A percentile compares a stretch with the other conserved stretches of the same genome.
phyloP scores from a whole-genome alignment of 345 rosid species.

The Theobroma cacao region DNA sequence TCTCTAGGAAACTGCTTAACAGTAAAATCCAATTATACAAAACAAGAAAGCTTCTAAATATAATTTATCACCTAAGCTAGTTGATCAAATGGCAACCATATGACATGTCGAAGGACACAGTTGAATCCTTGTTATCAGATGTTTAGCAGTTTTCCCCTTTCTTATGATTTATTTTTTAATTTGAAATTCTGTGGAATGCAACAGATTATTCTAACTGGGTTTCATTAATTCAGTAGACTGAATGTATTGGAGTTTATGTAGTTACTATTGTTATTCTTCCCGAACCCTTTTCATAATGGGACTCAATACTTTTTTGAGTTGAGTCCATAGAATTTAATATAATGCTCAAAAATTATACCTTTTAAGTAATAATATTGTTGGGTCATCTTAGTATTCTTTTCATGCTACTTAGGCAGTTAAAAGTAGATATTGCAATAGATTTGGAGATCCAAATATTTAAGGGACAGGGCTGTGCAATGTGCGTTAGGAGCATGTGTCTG shows the following conservation, averaged over 20 bases:
- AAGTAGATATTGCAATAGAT: not conserved
- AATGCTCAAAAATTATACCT: not conserved
- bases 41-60: not conserved
- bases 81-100: slow-evolving; percentile 6
- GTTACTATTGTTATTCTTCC: not conserved
- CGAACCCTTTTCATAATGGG: not conserved
- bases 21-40: not conserved
- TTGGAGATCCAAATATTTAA: not conserved
- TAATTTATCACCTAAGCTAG: not conserved
- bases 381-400: not conserved
- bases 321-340: not conserved
- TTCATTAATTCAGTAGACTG: not conserved
- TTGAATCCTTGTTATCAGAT: not conserved
- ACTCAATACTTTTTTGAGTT: not conserved
- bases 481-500: not conserved
- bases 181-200: not conserved
- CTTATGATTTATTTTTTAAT: not conserved
- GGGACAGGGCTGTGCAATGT: not conserved
- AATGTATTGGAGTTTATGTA: not conserved
- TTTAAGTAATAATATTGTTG: not conserved
- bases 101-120: not conserved
- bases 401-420: not conserved
- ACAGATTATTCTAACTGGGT: not conserved
- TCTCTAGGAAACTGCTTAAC: not conserved
- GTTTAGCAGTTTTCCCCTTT: not conserved